Base-by-base conservation (phyloP, 257 asterid species). In the Leptodermis oblonga region DNA sequence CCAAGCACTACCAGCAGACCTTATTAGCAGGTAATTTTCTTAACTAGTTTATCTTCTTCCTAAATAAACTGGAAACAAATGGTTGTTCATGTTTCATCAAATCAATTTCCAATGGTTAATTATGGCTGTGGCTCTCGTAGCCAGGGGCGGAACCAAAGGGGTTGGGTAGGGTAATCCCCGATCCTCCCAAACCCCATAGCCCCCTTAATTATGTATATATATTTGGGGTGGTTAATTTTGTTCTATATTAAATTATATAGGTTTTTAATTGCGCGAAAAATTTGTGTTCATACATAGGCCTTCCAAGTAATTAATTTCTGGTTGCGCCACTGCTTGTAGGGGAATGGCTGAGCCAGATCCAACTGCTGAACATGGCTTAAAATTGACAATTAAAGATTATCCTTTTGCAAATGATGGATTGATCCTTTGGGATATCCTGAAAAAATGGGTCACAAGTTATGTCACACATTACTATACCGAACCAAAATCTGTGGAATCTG, bases 281-380 rank as follows among this genome's bases (percentile, higher is more conserved):
- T n/a, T n/a, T n/a, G n/a, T n/a, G n/a, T n/a, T n/a, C n/a, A n/a
- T n/a, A n/a, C n/a, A n/a, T n/a, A n/a, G n/a, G 43, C 43, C 43
- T 39, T 10, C 10, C 7, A 39, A 39, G 7, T 39, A 4, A 39
- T 4, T 7, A 9, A 15, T 45, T 2, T 7, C 14, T 48, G 15
- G 23, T 48, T 30, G 28, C 28, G 45, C n/a, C n/a, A n/a, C n/a
- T n/a, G 62, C 7, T 55, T 73, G 31, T 53, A 92, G 97, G 76
- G 98, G 98, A 70, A 67, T 92, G 88, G 97, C 97, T 4, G 95
- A 79, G 70, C 82, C 78, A 76, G 98, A 92, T 74, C 86, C 90
- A 64, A 75, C 56, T 0, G 87, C 90, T 53, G 93, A 90, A 7
- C 85, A 86, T 58, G 96, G 96, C 14, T 61, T 90, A 34, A 92